Percentiles rank a stretch among this genome's conserved stretches.
These are phyloP conservation scores for Theobroma cacao DNA, from an alignment of 345 rosid genomes.

Conservation along the genomic window DNA sequence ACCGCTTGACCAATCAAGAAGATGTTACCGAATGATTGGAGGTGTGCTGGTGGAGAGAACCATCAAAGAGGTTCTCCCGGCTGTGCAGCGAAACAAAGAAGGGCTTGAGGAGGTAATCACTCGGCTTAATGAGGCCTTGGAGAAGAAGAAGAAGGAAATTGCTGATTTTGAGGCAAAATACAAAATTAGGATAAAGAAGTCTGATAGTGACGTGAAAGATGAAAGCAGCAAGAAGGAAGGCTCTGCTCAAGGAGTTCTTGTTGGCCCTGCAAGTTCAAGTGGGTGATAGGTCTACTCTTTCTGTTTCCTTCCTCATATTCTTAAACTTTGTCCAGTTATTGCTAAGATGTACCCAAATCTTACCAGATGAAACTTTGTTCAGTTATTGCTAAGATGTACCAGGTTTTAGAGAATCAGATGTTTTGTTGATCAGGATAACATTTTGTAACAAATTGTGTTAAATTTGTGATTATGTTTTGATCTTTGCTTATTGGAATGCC, in stretches of 20 bases:
- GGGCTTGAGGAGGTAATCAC: conserved; percentile 88
- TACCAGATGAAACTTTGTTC: not conserved
- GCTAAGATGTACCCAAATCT: not conserved
- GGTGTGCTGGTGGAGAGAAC: conserved; percentile 96
- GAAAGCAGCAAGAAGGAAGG: conserved; percentile 68
- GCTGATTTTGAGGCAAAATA: conserved; percentile 78
- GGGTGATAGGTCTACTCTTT: conserved; percentile 21
- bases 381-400: not conserved
- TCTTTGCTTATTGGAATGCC: not conserved
- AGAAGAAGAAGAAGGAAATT: conserved; percentile 79
- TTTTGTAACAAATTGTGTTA: not conserved
- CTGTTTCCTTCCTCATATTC: not conserved
- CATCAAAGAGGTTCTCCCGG: conserved; percentile 87
- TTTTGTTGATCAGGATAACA: not conserved
- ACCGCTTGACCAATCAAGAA: conserved; percentile 78
- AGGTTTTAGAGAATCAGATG: not conserved
- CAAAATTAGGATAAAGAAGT: conserved; percentile 79
- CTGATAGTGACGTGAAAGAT: conserved; percentile 43
- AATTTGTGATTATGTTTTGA: not conserved
- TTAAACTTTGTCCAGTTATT: not conserved
- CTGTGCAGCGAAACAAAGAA: conserved; percentile 88
- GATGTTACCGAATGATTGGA: conserved; percentile 92
- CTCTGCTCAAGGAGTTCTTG: conserved; percentile 95
- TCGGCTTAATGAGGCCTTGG: conserved; percentile 79
- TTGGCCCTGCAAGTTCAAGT: conserved; percentile 72